These are phyloP conservation scores for Aspergillus sp. DNA, from an alignment of 2,329 filamentous ascomycete species.

Conservation along the genomic window DNA sequence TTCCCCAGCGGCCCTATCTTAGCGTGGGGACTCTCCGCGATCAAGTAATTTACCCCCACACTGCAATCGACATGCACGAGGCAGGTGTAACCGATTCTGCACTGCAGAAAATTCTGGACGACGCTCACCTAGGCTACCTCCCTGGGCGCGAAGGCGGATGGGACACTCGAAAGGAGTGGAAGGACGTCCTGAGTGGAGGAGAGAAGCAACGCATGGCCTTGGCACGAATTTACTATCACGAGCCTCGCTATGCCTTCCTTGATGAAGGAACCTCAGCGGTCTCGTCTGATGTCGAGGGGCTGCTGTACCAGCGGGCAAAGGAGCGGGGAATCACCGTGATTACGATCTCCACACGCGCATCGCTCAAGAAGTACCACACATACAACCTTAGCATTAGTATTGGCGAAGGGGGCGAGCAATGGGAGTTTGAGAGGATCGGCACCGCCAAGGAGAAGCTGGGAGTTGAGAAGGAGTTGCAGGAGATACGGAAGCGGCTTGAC, in stretches of 20 bases:
- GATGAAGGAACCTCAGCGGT: conserved; percentile 93
- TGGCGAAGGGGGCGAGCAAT: conserved; percentile 78
- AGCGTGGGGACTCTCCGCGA: conserved; percentile 90
- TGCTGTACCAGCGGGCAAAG: conserved; percentile 92
- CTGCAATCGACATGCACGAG: conserved; percentile 88
- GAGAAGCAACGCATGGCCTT: conserved; percentile 97
- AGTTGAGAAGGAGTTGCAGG: conserved; percentile 85
- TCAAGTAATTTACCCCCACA: conserved; percentile 97
- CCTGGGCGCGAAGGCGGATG: conserved; percentile 91
- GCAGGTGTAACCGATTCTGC: conserved; percentile 76
- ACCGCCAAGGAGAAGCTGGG: conserved; percentile 90
- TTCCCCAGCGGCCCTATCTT: conserved; percentile 90
- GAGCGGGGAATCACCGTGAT: conserved; percentile 92
- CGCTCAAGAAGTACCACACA: conserved; percentile 92
- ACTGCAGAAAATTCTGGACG: conserved; percentile 75
- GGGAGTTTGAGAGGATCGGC: conserved; percentile 92
- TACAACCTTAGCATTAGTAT: conserved; percentile 84
- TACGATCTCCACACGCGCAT: conserved; percentile 91
- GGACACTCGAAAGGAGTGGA: conserved; percentile 98
- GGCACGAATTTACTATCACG: conserved; percentile 87
- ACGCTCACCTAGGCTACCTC: conserved; percentile 83
- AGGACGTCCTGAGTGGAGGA: conserved; percentile 93
- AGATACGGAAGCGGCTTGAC: conserved; percentile 75
- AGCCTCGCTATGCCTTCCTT: conserved; percentile 89
- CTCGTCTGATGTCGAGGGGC: conserved; percentile 87